Base-by-base conservation (phyloP, 2,329 filamentous ascomycete genomes). In the Ascochyta fabae region DNA sequence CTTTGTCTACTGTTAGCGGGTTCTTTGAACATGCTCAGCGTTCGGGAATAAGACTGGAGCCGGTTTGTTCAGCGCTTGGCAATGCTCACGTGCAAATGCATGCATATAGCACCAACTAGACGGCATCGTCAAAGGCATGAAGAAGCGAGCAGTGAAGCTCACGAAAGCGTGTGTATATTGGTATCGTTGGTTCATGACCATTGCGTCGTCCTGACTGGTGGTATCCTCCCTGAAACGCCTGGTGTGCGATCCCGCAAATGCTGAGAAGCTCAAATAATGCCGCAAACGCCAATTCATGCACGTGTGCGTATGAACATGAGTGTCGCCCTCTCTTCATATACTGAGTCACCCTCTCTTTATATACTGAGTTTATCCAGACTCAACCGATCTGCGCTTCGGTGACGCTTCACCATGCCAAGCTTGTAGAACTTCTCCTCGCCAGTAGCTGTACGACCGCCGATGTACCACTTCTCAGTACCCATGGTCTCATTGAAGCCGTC, bases 401-500 rank as follows among this genome's bases (percentile, higher is more conserved):
- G 86, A 51, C 89, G 79, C 71, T 87, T 84, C 44, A 93, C 86
- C 61, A 93, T 89, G 39, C 89, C 89, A 40, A 93, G 78, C 78
- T 91, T 91, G 75, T 92, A 93, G 77, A 91, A 92, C 68, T 85
- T 85, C 72, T 93, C 90, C 68, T 93, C 90, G n/a, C 90, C 90
- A 1, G 78, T 83, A 1, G 89, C 88, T 26, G 89, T 92, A 69
- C 88, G 80, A 6, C 90, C 90, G 22, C 90, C 90, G 50, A 93
- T 90, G 68, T 92, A 93, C 88, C 89, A 91, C 77, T 90, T 92
- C 62, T 93, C 90, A 1, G 85, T 84, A 2, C 88, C 88, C 44
- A 86, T 75, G 33, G 87, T 87, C 58, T 92, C 89, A 48, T 88
- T 80, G 73, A 92, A 92, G 1, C 89, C 90, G 68, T 92, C 90